A percentile compares a stretch with the other conserved stretches of the same genome.
Conservation (phyloP, 257 asterid genomes). For the Verbena officinalis region DNA sequence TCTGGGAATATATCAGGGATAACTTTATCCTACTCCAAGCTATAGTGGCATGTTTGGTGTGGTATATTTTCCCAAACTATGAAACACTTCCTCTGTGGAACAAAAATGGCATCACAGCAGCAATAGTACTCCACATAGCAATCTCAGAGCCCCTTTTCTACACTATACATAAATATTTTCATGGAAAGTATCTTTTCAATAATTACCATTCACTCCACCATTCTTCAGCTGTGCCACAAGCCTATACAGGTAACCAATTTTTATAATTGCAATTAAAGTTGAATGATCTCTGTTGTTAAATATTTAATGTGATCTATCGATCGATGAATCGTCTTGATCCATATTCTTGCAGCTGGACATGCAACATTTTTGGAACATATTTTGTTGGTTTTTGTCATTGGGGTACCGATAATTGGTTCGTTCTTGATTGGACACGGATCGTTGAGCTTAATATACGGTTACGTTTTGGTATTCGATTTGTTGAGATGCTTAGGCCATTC, state of each 20-base stretch:
- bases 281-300: no score
- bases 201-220: slow-evolving; percentile 81
- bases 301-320: no score
- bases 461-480: slow-evolving; percentile 64
- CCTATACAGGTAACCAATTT: slow-evolving; percentile 77
- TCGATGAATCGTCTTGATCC: no score
- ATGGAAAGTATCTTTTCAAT: slow-evolving; percentile 56
- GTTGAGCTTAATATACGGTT: slow-evolving; percentile 56
- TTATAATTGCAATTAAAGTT: no score
- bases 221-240: slow-evolving; percentile 77
- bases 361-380: slow-evolving; percentile 75
- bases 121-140: slow-evolving; percentile 51
- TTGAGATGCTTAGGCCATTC: slow-evolving; percentile 88
- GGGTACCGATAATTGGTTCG: slow-evolving; percentile 66
- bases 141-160: slow-evolving; percentile 85
- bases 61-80: slow-evolving; percentile 42
- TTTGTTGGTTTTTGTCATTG: slow-evolving; percentile 55
- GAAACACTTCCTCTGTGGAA: slow-evolving; percentile 56
- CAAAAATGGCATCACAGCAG: slow-evolving; percentile 52
- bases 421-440: slow-evolving; percentile 71
- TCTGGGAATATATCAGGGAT: slow-evolving; percentile 52
- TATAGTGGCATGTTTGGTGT: slow-evolving; percentile 46
- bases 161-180: slow-evolving; percentile 64
- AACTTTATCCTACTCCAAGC: slow-evolving; percentile 83
- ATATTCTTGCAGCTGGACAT: slow-evolving; percentile 66